Conservation (phyloP, 495 filamentous ascomycete genomes). For the Echria macrotheca region DNA sequence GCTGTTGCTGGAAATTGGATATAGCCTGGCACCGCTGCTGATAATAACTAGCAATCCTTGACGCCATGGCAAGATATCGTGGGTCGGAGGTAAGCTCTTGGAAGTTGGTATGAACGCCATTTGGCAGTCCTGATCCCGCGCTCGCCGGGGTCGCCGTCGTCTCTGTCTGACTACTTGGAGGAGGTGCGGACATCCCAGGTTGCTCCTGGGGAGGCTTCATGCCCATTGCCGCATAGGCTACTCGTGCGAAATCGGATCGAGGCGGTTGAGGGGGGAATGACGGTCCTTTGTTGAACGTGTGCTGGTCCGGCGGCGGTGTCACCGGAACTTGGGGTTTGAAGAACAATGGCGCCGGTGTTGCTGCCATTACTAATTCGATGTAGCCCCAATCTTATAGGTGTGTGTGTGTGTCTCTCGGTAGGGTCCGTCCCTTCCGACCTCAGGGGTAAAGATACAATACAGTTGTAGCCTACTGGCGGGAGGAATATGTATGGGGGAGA, state of each 20-base stretch:
- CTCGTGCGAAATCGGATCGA: slow-evolving; percentile 4
- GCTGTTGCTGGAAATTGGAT: slow-evolving; percentile 31
- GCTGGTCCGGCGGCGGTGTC: slow-evolving; percentile 28
- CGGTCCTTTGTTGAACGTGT: slow-evolving; percentile 19
- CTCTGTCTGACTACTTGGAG: neutral
- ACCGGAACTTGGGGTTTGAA: slow-evolving; percentile 24
- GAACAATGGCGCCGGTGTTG: slow-evolving; percentile 22
- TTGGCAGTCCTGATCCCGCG: neutral
- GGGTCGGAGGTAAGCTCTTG: slow-evolving; percentile 20
- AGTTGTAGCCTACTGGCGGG: too few species aligned
- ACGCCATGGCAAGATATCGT: slow-evolving; percentile 30
- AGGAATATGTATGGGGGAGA: too few species aligned
- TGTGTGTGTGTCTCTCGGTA: too few species aligned
- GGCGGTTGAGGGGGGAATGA: slow-evolving; percentile 9
- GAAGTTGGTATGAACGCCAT: neutral
- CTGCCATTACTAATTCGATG: too few species aligned
- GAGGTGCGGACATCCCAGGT: neutral
- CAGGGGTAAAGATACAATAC: too few species aligned
- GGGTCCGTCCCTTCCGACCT: too few species aligned
- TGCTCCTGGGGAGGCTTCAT: slow-evolving; percentile 7
- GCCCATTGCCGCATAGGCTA: slow-evolving; percentile 6
- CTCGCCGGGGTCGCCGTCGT: neutral
- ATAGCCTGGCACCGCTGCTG: slow-evolving; percentile 33
- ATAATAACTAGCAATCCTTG: slow-evolving; percentile 35
- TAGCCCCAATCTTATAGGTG: too few species aligned